These are phyloP conservation scores for Crithidia acanthocephali DNA, from an alignment of 208 protist genomes.

Conservation along the genomic window DNA sequence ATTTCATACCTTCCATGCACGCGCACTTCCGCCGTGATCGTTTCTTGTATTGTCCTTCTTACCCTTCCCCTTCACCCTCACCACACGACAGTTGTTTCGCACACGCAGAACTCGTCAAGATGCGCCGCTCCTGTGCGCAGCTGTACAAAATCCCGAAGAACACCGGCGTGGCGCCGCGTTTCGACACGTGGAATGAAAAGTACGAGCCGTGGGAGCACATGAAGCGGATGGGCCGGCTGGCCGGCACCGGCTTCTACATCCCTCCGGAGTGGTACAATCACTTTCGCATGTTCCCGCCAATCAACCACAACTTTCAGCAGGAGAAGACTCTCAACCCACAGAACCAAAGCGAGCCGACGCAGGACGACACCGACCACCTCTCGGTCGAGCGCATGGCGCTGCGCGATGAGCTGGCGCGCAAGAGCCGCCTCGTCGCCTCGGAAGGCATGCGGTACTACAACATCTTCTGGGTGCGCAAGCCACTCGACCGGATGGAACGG, in stretches of 20 bases:
- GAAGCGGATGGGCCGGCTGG: conserved; percentile 87
- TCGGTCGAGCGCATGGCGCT: conserved; percentile 69
- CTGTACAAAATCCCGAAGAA: conserved; percentile 90
- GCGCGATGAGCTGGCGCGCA: conserved; percentile 80
- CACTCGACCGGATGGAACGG: conserved; percentile 91
- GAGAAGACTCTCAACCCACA: conserved; percentile 91
- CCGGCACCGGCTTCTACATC: conserved; percentile 93
- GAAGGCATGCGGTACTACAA: conserved; percentile 94
- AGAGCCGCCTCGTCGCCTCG: conserved; percentile 83
- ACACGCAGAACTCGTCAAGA: not conserved
- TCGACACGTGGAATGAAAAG: conserved; percentile 90
- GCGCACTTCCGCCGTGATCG: not conserved
- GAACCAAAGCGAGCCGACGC: conserved; percentile 76
- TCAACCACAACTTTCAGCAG: conserved; percentile 90
- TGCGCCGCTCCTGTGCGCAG: conserved; percentile 40
- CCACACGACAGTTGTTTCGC: not conserved
- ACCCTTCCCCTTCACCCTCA: not conserved
- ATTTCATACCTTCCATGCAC: too few species aligned
- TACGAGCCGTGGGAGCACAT: conserved; percentile 93
- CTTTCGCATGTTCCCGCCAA: conserved; percentile 93
- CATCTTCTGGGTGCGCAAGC: conserved; percentile 92
- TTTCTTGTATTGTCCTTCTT: not conserved
- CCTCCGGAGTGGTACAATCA: conserved; percentile 93
- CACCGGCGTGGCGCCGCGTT: conserved; percentile 86
- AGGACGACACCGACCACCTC: conserved; percentile 64